Base-by-base conservation (phyloP, 139 green algal species). In the Volvox reticuliferus region DNA sequence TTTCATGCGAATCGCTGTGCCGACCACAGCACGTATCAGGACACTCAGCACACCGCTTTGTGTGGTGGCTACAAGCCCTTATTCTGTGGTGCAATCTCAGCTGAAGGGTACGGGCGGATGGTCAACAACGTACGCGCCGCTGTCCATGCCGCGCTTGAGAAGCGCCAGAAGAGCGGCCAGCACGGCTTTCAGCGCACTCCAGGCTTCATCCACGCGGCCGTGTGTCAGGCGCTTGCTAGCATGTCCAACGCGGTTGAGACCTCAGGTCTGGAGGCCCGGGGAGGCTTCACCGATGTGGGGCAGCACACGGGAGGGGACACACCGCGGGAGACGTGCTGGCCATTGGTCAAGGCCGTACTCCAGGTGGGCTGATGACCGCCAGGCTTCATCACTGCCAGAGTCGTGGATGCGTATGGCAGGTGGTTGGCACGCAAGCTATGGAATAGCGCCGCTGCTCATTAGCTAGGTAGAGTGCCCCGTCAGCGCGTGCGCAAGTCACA, bases 281-380 rank as follows among this genome's bases (percentile, higher is more conserved):
- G 92, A 73, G 92, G 92, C 32, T 92, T 90, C 63, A 92, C 85
- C 0, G 92, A 94, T 63, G 92, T 94, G 32, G 89, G 92, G 5
- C 73, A 76, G 36, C 92, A 93, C 89, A 92, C 92, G 2, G 92
- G 89, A 24, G 65, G 84, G 67, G n/a, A 62, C 28, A 62, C 81
- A 28, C 14, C 33, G 1, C 33, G 88, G 0, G 85, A 91, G 65
- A 94, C 92, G 14, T 78, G 82, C 21, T 94, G 92, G 92, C 88
- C 83, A 0, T 78, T 94, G 62, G 92, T 94, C 32, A 55, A 82
- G 21, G 88, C 89, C 37, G 79, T 76, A 1, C 13, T 93, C 20
- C 80, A 91, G 88, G 92, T 94, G 83, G 0, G 88, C 44, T 55
- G 44, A 55, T 55, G 44, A 55, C 44, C 5, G 44, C 5, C 5